Base-by-base conservation (phyloP, 2,329 filamentous ascomycete species). In the Stachybotrys echinatus region DNA sequence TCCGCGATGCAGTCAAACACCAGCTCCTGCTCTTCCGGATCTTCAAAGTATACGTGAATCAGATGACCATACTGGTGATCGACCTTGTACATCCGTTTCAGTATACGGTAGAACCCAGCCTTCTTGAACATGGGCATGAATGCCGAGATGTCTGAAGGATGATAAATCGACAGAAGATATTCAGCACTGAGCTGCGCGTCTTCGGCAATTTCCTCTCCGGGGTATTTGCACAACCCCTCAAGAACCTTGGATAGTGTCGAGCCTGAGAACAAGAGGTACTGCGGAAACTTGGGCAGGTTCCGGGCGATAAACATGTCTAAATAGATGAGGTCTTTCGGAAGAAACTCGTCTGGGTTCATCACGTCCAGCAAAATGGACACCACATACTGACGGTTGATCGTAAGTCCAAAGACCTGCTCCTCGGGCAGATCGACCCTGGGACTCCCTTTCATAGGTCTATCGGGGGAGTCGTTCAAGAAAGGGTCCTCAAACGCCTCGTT, bases 221-320 rank as follows among this genome's bases (percentile, higher is more conserved):
- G 91, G 58, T 91, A 96, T 52, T 85, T 81, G 72, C 94, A 99
- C 5, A 99, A 77, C 2, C 91, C 87, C 37, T 83, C 76, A 22
- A 99, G 76, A 10, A 96, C 85, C 52, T 84, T 85, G 52, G 91
- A 89, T 1, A 99, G 76, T 2, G 88, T 87, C 3, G 89, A 91
- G 18, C 92, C 94, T 0, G 92, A 88, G 44, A 99, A 82, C 12
- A 97, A 80, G 47, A 99, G 85, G 61, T 96, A 96, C 64, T 97
- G 92, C 1, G 92, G 91, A 62, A 96, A 99, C 66, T 99, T 99
- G 4, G 95, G 89, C 46, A 99, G 73, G 64, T 96, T 99, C 50
- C 94, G 84, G 18, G 94, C 92, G 63, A 99, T 88, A 63, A 99
- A 99, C 91, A 99, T 99, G 68, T 99, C 91, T 42, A 99, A 80